Percentiles rank a stretch among this genome's conserved stretches.
Conservation (phyloP, 202 grass and related monocot genomes). For the Schoenoplectus triqueter region DNA sequence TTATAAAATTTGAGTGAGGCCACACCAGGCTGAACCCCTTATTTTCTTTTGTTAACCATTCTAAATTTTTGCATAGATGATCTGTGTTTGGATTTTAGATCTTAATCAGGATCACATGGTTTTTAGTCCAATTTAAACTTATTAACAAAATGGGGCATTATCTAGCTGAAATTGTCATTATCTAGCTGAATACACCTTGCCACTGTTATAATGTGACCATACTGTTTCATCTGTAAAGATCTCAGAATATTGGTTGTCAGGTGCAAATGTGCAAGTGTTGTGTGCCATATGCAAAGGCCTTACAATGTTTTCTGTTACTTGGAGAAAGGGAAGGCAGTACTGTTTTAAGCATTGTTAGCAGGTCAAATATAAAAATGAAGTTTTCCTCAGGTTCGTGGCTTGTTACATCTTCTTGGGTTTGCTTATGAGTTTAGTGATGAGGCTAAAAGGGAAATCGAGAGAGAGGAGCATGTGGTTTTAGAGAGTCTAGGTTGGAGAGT, state of each 20-base stretch:
- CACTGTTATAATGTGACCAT: neutral
- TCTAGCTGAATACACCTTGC: neutral
- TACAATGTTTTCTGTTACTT: neutral
- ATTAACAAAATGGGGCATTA: neutral
- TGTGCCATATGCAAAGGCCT: neutral
- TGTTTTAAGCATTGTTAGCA: slow-evolving; percentile 8
- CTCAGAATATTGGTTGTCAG: neutral
- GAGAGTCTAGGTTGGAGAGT: slow-evolving; percentile 86
- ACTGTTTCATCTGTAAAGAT: neutral
- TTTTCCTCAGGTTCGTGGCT: slow-evolving; percentile 69
- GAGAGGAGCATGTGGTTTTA: slow-evolving; percentile 77
- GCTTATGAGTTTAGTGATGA: slow-evolving; percentile 64
- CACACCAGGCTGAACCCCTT: no score
- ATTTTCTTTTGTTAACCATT: neutral
- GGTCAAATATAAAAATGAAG: neutral
- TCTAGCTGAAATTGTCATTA: slow-evolving; percentile 16
- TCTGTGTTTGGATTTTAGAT: slow-evolving; percentile 9
- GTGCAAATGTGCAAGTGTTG: slow-evolving; percentile 21
- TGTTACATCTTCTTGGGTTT: slow-evolving; percentile 91
- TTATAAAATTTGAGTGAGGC: slow-evolving; percentile 17
- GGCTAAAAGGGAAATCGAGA: slow-evolving; percentile 75
- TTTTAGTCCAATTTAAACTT: neutral
- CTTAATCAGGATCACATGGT: slow-evolving; percentile 16
- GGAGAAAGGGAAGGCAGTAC: neutral
- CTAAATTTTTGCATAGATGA: neutral